Conservation (phyloP, 805 yeast species). For the Pichia exigua region DNA sequence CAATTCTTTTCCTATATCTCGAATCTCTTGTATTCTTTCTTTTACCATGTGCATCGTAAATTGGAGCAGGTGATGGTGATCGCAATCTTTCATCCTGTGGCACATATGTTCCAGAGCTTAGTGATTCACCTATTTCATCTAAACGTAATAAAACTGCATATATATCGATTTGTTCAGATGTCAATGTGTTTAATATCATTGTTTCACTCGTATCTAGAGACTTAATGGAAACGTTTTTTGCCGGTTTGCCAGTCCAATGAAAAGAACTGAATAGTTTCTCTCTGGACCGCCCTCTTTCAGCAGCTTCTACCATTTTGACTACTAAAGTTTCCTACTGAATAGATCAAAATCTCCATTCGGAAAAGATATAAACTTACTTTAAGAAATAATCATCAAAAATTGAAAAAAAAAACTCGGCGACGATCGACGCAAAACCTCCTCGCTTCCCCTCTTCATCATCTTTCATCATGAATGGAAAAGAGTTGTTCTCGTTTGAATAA, state of each 20-base stretch:
- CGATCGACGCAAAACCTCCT: background rate
- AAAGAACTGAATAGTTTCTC: background rate
- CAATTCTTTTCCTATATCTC: constrained; percentile 52
- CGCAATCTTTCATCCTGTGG: constrained; percentile 39
- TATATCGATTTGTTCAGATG: constrained; percentile 74
- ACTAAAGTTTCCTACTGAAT: no score
- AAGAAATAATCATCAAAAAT: no score
- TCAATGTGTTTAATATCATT: constrained; percentile 28
- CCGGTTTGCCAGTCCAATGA: constrained; percentile 15
- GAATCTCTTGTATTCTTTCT: constrained; percentile 79
- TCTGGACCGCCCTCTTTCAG: background rate
- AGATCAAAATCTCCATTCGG: no score
- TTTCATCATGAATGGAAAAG: background rate
- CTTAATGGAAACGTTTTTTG: constrained; percentile 8
- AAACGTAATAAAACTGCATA: constrained; percentile 42
- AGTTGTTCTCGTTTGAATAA: background rate
- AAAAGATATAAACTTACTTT: no score
- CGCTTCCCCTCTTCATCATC: background rate
- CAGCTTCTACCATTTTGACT: background rate
- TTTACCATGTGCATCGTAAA: constrained; percentile 74
- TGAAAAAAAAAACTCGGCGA: background rate
- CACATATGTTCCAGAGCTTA: constrained; percentile 20
- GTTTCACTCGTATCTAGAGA: constrained; percentile 14
- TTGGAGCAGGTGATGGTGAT: constrained; percentile 90
- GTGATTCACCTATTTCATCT: background rate